A percentile compares a stretch with the other conserved stretches of the same genome.
phyloP scores from a whole-genome alignment of 1,284 basidiomycete species.

The Cystobasidium sp. region DNA sequence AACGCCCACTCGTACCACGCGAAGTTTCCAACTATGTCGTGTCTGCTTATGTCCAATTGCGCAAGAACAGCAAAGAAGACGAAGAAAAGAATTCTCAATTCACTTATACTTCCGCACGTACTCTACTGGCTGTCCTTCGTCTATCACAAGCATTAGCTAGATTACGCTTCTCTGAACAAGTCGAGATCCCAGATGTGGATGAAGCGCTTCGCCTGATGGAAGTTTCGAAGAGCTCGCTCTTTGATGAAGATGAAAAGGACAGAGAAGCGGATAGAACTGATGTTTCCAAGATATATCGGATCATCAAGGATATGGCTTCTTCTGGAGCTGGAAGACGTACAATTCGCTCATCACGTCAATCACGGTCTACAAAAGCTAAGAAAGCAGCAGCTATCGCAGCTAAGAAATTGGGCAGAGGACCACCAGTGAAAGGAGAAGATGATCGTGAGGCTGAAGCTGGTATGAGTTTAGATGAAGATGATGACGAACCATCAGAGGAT shows the following conservation, averaged over 20 bases:
- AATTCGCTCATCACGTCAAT: conserved; percentile 43
- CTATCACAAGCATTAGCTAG: conserved; percentile 93
- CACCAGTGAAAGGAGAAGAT: conserved; percentile 65
- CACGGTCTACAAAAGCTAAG: conserved; percentile 54
- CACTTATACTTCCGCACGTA: conserved; percentile 95
- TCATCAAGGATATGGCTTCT: conserved; percentile 81
- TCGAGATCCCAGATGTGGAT: conserved; percentile 87
- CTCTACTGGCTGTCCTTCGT: conserved; percentile 90
- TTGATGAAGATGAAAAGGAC: conserved; percentile 68
- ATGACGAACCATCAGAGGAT: conserved; percentile 60
- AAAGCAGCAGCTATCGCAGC: conserved; percentile 56
- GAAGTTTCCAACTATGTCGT: conserved; percentile 92
- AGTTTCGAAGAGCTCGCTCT: conserved; percentile 86
- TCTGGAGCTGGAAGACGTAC: conserved; percentile 57
- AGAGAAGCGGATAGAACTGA: conserved; percentile 70
- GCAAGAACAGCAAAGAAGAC: conserved; percentile 88
- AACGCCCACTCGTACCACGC: conserved; percentile 82
- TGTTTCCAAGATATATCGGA: conserved; percentile 80
- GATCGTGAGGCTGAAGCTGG: conserved; percentile 72
- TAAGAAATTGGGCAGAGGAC: conserved; percentile 65
- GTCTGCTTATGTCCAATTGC: conserved; percentile 90
- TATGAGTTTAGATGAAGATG: conserved; percentile 58
- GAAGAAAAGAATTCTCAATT: conserved; percentile 79
- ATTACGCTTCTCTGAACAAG: conserved; percentile 77
- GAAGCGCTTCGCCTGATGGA: conserved; percentile 97